Base-by-base conservation (phyloP, 306 rosid species). In the Fragaria nilgerrensis region DNA sequence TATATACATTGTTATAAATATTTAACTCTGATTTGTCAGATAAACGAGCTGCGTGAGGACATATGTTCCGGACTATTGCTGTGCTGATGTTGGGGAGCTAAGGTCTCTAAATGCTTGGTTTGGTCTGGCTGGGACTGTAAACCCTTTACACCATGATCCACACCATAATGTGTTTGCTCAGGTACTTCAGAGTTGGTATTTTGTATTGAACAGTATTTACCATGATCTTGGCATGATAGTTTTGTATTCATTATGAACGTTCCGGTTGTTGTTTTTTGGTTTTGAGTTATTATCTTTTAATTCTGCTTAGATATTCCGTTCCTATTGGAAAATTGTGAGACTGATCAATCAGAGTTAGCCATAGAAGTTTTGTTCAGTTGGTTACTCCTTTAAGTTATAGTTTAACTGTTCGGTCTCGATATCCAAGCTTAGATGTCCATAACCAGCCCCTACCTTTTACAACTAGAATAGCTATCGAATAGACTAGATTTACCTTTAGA, bases 71-170 rank as follows among this genome's bases (percentile, higher is more conserved):
- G 97, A 95, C 87, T 89, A 92, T 79, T 95, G 97, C 84, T 89
- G 88, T 85, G 73, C 86, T 71, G 93, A 98, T 25, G 98, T 94
- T 70, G 97, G 97, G 65, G 96, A 92, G 88, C 81, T 95, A 55
- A 90, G 90, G 79, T 86, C 96, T 81, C 92, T 36, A n/a, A 92
- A 91, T 91, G 97, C 99, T 82, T 95, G 99, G 99, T 89, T 92
- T 81, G 99, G 97, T 75, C 99, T 97, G 20, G 89, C 92, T 68
- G 97, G 96, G 82, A 95, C 96, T 16, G 92, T 92, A 56, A 92
- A 97, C 19, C 97, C 99, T 20, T 87, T 95, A 81, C 99, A 92
- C 85, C 97, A 91, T 36, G 97, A 95, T 88, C 97, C 96, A 27
- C 97, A 92, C 83, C 99, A 92, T 83, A 92, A 89, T 79, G 86